These are phyloP conservation scores for Ganoderma multipileum DNA, from an alignment of 1,284 basidiomycete species.

Conservation along the genomic window DNA sequence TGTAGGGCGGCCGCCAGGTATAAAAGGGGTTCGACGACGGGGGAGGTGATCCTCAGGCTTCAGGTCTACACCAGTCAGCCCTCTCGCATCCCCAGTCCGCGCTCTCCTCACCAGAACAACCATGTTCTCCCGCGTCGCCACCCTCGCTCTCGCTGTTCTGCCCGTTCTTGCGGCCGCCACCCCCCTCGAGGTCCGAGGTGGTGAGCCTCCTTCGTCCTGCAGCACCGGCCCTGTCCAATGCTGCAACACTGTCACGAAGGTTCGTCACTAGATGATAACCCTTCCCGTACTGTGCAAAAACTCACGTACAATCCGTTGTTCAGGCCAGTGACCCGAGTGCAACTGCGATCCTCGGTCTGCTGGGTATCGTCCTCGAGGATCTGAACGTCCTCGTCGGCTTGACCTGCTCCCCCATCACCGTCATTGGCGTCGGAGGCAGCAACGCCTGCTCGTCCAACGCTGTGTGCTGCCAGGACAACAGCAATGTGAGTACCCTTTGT, in stretches of 20 bases:
- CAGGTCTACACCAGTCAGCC: constrained; percentile 17
- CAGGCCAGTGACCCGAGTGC: constrained; percentile 9
- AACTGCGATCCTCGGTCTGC: constrained; percentile 20
- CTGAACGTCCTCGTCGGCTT: constrained; percentile 30
- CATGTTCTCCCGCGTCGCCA: constrained; percentile 26
- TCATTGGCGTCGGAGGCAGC: constrained; percentile 28
- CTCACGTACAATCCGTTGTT: not conserved
- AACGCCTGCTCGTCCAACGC: constrained; percentile 21
- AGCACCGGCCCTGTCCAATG: constrained; percentile 30
- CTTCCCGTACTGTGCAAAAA: not conserved
- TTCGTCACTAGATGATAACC: constrained; percentile 11
- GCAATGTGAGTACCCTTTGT: constrained; percentile 24
- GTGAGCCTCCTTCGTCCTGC: constrained; percentile 22
- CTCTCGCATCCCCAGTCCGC: not conserved
- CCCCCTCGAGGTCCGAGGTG: constrained; percentile 27
- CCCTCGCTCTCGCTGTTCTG: constrained; percentile 30
- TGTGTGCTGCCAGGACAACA: constrained; percentile 37
- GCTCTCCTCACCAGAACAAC: constrained; percentile 1
- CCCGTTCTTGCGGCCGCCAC: constrained; percentile 39
- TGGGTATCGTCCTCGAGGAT: constrained; percentile 32
- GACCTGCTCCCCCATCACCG: constrained; percentile 33
- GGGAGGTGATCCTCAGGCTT: constrained; percentile 8
- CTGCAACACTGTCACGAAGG: constrained; percentile 34
- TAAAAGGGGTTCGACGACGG: constrained; percentile 3
- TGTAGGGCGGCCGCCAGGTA: constrained; percentile 5